Base-by-base conservation (phyloP, 2,329 filamentous ascomycete species). In the Fusarium dimerum region DNA sequence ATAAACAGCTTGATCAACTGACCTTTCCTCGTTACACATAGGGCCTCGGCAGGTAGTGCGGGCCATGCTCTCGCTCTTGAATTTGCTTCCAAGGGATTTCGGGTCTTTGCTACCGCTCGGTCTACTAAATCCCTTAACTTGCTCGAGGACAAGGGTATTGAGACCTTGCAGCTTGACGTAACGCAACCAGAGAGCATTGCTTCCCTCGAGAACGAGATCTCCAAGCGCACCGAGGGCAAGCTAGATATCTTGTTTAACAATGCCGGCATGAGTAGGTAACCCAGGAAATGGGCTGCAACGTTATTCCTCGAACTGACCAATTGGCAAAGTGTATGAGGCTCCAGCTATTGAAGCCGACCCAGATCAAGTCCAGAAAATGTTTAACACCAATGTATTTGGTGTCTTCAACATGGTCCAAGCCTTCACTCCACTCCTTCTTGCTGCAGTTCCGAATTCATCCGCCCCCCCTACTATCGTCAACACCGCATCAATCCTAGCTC, bases 191-290 rank as follows among this genome's bases (percentile, higher is more conserved):
- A 57, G n/a, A 55, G 55, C 39, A 57, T 57, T 39, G 12, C 52
- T 10, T 16, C 38, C 29, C 42, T 57, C 4, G 50, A 49, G 39
- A 26, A 18, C 9, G 50, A 55, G 18, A 53, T 57, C 10, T 10
- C 47, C 4, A 46, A 39, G 10, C 47, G 43, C 6, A 51, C 55
- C 30, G 52, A 26, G 13, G 55, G 52, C 10, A 45, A 47, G 18
- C 20, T 57, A 6, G 49, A 57, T n/a, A 38, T 57, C 13, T 32
- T 57, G 3, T 57, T 57, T 16, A 55, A 57, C 30, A 57, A 57
- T 36, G 55, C 55, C 11, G 55, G 55, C 10, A 18, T 30, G 6
- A 51, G 54, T 57, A 34, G 20, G 51, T 52, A 4, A 3, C 36
- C 20, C 20, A 16, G 5, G 3, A 10, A 17, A 2, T 5, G 16